Conservation (phyloP, 2,329 filamentous ascomycete genomes). For the Pyrenophora tritici-repentis region DNA sequence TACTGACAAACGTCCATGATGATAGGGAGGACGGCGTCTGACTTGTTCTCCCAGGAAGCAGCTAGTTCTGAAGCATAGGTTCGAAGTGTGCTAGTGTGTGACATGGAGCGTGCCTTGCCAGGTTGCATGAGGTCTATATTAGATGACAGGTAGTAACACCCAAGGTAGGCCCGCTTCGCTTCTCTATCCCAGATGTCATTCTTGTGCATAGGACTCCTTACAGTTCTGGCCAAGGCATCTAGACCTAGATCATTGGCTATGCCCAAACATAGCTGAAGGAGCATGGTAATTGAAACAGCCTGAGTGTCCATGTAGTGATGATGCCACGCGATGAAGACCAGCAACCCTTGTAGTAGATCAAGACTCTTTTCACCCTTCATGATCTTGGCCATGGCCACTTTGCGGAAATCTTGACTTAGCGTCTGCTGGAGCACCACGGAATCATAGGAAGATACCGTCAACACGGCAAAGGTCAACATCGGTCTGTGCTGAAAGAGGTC, state of each 20-base stretch:
- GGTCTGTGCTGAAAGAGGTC: constrained; percentile 40
- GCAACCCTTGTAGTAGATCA: constrained; percentile 39
- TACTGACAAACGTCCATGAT: constrained; percentile 42
- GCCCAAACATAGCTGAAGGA: constrained; percentile 41
- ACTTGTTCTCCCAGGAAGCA: constrained; percentile 37
- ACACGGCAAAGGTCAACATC: constrained; percentile 41
- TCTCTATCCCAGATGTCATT: constrained; percentile 34
- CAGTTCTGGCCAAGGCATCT: constrained; percentile 29
- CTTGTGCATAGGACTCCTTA: constrained; percentile 26
- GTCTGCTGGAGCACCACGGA: constrained; percentile 35
- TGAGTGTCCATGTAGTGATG: constrained; percentile 46
- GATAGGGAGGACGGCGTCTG: constrained; percentile 37
- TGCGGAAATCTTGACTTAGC: constrained; percentile 45
- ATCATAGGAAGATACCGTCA: constrained; percentile 42
- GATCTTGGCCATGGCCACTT: constrained; percentile 41
- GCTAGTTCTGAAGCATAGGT: constrained; percentile 40
- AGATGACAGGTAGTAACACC: constrained; percentile 42
- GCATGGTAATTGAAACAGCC: constrained; percentile 41
- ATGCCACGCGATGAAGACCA: constrained; percentile 46
- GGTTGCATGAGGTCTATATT: constrained; percentile 35
- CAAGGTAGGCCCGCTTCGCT: constrained; percentile 42
- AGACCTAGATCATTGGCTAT: constrained; percentile 40
- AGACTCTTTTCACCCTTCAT: constrained; percentile 45
- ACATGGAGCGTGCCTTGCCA: constrained; percentile 28
- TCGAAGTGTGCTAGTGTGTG: constrained; percentile 36